A percentile compares a stretch with the other conserved stretches of the same genome.
These are phyloP conservation scores for Eucalyptus brandiana DNA, from an alignment of 345 rosid species.

Conservation along the genomic window DNA sequence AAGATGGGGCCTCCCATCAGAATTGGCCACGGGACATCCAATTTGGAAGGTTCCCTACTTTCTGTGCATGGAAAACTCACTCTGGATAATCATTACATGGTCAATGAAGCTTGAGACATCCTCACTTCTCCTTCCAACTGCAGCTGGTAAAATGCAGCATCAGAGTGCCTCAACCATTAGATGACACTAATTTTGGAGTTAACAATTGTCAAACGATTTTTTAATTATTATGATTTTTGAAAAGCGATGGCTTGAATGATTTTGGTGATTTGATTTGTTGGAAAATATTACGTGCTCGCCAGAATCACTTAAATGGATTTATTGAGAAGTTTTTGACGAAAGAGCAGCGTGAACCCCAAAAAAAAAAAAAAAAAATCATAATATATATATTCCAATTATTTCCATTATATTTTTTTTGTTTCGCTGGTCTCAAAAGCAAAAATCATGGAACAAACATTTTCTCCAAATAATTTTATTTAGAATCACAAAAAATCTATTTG, in stretches of 20 bases:
- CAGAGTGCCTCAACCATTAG: not conserved
- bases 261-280: rapidly evolving
- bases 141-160: not conserved
- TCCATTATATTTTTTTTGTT: not conserved
- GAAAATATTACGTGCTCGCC: not conserved
- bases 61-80: not conserved
- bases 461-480: not conserved
- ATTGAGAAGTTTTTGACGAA: not conserved
- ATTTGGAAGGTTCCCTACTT: not conserved
- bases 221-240: not conserved
- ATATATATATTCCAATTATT: not conserved
- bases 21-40: not conserved
- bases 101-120: not conserved
- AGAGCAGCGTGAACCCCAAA: rapidly evolving
- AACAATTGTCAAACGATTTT: not conserved
- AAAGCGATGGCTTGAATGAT: not conserved
- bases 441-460: not conserved
- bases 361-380: not conserved
- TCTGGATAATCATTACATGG: not conserved
- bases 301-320: not conserved
- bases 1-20: not conserved
- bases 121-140: not conserved
- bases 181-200: not conserved
- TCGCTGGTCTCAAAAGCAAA: not conserved
- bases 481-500: no score